Evolutionary conservation across 352 stramenopile species (phyloP).

Genomic region (Blastocystis sp.): DNA sequence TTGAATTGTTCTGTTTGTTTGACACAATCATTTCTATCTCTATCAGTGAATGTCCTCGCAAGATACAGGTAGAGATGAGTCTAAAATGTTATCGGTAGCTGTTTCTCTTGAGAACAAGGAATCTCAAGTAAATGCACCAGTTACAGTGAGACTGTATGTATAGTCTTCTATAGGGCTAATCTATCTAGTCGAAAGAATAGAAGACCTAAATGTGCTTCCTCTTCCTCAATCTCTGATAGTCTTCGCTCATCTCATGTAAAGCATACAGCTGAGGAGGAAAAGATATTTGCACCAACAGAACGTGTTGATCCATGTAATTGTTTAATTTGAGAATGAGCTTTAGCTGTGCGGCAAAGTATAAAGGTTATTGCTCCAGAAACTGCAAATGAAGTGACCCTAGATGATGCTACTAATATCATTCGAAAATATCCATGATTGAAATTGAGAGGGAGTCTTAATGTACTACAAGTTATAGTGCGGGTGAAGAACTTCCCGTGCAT

Average conservation of each 20-base stretch:
- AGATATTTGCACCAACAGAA: constrained; percentile 8
- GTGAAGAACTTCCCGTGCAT: background rate
- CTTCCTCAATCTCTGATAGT: background rate
- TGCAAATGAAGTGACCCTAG: background rate
- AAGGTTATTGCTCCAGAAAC: background rate
- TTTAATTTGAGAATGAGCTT: background rate
- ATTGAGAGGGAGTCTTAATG: background rate
- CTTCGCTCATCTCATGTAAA: constrained; percentile 19
- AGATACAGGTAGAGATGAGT: background rate
- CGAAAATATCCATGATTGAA: constrained; percentile 23
- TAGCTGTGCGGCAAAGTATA: background rate
- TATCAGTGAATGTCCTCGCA: background rate
- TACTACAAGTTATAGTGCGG: background rate
- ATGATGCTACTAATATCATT: background rate
- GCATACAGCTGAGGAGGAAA: constrained; percentile 35
- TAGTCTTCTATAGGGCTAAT: background rate
- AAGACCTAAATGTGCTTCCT: background rate
- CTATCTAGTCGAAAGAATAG: constrained; percentile 13
- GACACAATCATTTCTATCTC: background rate
- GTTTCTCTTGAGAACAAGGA: background rate
- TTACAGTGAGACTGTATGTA: background rate
- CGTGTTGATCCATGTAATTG: background rate
- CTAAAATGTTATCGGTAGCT: background rate
- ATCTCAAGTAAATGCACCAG: background rate
- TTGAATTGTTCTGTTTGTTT: background rate